Base-by-base conservation (phyloP, 108 stramenopile genomes). In the Stephanodiscus minutulus region DNA sequence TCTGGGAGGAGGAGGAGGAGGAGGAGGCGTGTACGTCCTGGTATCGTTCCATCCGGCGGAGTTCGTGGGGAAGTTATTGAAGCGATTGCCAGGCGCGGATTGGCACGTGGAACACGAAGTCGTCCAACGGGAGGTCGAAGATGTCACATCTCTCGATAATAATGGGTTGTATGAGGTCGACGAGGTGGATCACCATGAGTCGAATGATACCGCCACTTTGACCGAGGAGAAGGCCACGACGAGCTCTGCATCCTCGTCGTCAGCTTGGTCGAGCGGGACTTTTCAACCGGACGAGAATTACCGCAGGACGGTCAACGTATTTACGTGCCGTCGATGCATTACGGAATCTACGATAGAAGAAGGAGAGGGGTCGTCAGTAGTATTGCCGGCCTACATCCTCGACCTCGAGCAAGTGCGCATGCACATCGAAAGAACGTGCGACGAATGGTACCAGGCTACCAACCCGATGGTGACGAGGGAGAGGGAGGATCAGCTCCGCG, bases 41-140 rank as follows among this genome's bases (percentile, higher is more conserved):
- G 72, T 91, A n/a, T 88, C 91, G 3, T 94, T 91, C 76, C 88
- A 94, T 75, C 79, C 83, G 1, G 2, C 71, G 0, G 85, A 89
- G 29, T 85, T 91, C 21, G 53, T 94, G 1, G 33, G 74, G 21
- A 78, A 79, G 2, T 61, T 94, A 49, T 58, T 94, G 35, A 46
- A 53, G n/a, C 60, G 86, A 43, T 55, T 87, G 24, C 93, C 93
- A 3, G 93, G 91, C 17, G 86, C 88, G 9, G 35, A 87, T 22
- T 91, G 88, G 91, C 58, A 61, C 50, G 81, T 91, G 13, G 53
- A 74, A 15, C 79, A 83, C 59, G 57, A 81, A 29, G 82, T 81
- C 5, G 84, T 94, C 49, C 63, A 55, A 35, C 84, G 93, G 3
- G 69, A 83, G 54, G 88, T 90, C 13, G 93, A 91, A 69, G 39